Evolutionary conservation across 305 asterid genomes (phyloP).

Genomic region (Fraxinus paxiana): DNA sequence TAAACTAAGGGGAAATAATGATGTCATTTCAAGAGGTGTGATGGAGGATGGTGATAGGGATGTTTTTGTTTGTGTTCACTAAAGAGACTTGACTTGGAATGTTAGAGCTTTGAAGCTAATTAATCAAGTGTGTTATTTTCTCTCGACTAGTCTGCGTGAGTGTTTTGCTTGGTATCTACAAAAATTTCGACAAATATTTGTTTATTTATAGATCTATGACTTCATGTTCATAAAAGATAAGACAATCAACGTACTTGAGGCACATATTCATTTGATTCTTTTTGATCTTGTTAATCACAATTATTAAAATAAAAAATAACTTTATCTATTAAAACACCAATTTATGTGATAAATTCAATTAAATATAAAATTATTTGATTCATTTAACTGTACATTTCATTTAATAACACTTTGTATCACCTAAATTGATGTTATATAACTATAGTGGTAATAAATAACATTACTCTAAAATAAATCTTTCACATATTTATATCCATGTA

Average conservation of each 20-base stretch:
- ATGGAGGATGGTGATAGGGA: slow-evolving; percentile 2
- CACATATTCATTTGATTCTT: background rate
- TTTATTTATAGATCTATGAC: background rate
- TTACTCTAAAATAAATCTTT: no score
- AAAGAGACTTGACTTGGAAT: slow-evolving; percentile 9
- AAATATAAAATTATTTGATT: no score
- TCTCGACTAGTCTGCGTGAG: background rate
- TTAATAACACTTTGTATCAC: no score
- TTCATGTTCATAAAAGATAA: background rate
- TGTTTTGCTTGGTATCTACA: background rate
- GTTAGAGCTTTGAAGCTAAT: slow-evolving; percentile 5
- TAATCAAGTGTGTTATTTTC: background rate
- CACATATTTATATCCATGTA: background rate
- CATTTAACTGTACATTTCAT: no score
- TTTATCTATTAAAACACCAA: no score
- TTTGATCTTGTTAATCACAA: background rate
- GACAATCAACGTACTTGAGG: background rate
- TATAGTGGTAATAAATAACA: background rate
- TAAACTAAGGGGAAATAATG: slow-evolving; percentile 20
- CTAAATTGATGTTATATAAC: no score
- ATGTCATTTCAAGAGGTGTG: slow-evolving; percentile 32
- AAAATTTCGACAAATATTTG: background rate
- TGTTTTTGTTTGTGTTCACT: background rate
- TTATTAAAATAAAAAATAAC: no score
- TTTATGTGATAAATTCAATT: background rate